Conservation (phyloP, 1,139 yeast genomes). For the Saccharomyces hybrid region DNA sequence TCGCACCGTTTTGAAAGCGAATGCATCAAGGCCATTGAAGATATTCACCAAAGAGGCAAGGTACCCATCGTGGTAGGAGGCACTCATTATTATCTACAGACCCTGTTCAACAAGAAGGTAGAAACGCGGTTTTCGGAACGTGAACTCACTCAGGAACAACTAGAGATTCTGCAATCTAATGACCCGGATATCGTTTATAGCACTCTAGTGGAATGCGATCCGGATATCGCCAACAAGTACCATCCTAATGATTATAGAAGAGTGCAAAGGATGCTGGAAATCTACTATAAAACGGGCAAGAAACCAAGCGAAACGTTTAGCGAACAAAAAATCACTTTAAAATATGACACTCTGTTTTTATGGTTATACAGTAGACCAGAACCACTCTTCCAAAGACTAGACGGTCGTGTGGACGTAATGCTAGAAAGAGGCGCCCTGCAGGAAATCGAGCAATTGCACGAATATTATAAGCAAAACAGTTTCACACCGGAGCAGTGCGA, state of each 20-base stretch:
- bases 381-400: conserved; percentile 55
- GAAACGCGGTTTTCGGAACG: conserved; percentile 11
- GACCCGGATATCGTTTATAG: conserved; percentile 46
- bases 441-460: conserved; percentile 57
- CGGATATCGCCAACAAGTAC: conserved; percentile 66
- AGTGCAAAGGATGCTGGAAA: conserved; percentile 71
- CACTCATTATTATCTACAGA: conserved; percentile 83
- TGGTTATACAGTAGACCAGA: conserved; percentile 76
- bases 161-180: conserved; percentile 44
- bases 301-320: conserved; percentile 65
- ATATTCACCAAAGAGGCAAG: conserved; percentile 62
- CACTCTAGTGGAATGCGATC: conserved; percentile 50
- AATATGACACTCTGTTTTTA: conserved; percentile 61
- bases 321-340: conserved; percentile 51
- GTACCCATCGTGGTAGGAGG: conserved; percentile 92
- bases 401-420: conserved; percentile 79
- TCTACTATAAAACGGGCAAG: conserved; percentile 57
- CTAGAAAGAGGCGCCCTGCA: conserved; percentile 54
- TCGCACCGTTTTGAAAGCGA: conserved; percentile 76
- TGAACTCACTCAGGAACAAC: conserved; percentile 39
- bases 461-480: conserved; percentile 31
- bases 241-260: conserved; percentile 88
- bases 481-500: conserved; percentile 41
- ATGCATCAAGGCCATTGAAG: conserved; percentile 47
- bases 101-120: conserved; percentile 45